Conservation (phyloP, 768 basidiomycete genomes). For the Naganishia antarctica region DNA sequence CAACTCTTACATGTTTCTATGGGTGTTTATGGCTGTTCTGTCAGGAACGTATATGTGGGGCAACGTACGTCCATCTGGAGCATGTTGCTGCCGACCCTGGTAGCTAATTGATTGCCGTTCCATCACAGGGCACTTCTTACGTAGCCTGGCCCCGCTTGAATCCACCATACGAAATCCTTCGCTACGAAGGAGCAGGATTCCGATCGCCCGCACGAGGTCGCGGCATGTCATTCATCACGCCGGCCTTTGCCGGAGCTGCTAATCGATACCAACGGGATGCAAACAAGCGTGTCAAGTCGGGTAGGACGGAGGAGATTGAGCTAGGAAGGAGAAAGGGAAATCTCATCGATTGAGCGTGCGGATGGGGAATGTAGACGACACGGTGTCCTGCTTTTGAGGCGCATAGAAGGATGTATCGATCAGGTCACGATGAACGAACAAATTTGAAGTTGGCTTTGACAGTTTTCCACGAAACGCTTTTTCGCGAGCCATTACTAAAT, state of each 20-base stretch:
- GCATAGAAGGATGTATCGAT: not conserved
- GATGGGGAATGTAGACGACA: not conserved
- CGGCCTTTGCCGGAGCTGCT: conserved; percentile 50
- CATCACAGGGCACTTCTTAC: conserved; percentile 77
- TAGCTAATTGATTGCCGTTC: not conserved
- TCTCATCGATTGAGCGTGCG: conserved; percentile 44
- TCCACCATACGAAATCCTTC: conserved; percentile 70
- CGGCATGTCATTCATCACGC: conserved; percentile 52
- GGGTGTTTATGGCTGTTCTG: conserved; percentile 59
- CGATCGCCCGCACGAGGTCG: conserved; percentile 68
- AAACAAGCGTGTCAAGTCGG: conserved; percentile 7
- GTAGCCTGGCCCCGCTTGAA: conserved; percentile 89
- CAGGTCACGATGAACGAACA: too few species aligned
- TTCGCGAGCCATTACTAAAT: too few species aligned
- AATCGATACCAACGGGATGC: conserved; percentile 49
- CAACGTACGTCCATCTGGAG: conserved; percentile 36
- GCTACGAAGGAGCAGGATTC: conserved; percentile 84
- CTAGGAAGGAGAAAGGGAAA: conserved; percentile 71
- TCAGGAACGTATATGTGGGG: conserved; percentile 65
- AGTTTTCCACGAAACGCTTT: too few species aligned
- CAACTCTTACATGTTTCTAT: conserved; percentile 75
- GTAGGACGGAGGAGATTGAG: conserved; percentile 66
- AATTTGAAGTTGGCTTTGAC: too few species aligned
- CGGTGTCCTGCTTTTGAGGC: not conserved
- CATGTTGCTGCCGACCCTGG: not conserved